These are phyloP conservation scores for Colletotrichum musicola DNA, from an alignment of 2,329 filamentous ascomycete genomes.

Conservation along the genomic window DNA sequence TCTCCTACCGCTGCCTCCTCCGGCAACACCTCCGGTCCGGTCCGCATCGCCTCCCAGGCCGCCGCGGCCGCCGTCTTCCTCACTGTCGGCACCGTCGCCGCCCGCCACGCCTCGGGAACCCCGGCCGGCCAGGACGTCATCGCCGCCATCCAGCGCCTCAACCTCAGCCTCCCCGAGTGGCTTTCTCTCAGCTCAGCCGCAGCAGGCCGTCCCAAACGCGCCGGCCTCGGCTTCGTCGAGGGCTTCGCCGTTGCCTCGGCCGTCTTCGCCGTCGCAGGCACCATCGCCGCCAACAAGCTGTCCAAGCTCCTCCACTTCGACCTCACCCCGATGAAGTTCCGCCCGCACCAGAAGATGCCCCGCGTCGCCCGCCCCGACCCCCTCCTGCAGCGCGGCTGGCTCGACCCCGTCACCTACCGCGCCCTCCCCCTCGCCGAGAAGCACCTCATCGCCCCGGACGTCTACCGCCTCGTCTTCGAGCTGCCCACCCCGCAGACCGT, in stretches of 20 bases:
- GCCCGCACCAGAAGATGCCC: slow-evolving; percentile 55
- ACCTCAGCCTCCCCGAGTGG: slow-evolving; percentile 32
- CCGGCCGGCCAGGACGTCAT: slow-evolving; percentile 34
- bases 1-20: not conserved
- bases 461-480: slow-evolving; percentile 61
- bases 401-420: slow-evolving; percentile 63
- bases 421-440: slow-evolving; percentile 59
- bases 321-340: slow-evolving; percentile 49
- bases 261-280: slow-evolving; percentile 48
- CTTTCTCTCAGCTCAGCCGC: slow-evolving; percentile 15
- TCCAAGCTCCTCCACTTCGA: slow-evolving; percentile 49
- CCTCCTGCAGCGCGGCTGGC: slow-evolving; percentile 58
- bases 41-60: slow-evolving; percentile 30
- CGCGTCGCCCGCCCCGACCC: slow-evolving; percentile 53
- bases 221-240: slow-evolving; percentile 50
- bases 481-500: slow-evolving; percentile 59
- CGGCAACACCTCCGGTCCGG: slow-evolving; percentile 23
- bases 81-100: slow-evolving; percentile 40
- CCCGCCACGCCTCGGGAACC: slow-evolving; percentile 41
- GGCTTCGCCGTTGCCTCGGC: slow-evolving; percentile 53
- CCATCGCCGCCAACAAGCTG: slow-evolving; percentile 46
- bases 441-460: slow-evolving; percentile 54
- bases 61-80: slow-evolving; percentile 41
- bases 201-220: slow-evolving; percentile 30
- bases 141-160: slow-evolving; percentile 36